phyloP scores from a whole-genome alignment of 2,329 filamentous ascomycete genomes.

The Cercospora nicotianae region DNA sequence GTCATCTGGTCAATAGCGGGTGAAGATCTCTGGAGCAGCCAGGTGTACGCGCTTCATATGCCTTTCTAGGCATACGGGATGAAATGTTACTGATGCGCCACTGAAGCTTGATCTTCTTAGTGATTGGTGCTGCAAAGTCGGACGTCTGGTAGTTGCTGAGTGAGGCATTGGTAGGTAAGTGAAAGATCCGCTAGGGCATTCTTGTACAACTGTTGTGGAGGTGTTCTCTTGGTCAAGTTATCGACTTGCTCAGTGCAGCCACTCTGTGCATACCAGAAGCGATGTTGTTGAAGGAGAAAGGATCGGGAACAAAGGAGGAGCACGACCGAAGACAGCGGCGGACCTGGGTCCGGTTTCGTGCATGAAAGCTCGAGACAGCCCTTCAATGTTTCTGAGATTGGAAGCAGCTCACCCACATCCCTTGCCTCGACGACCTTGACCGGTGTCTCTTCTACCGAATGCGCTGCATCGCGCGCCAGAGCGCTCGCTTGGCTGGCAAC shows the following conservation, averaged over 20 bases:
- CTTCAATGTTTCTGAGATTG: background rate
- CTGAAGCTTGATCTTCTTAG: background rate
- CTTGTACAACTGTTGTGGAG: background rate
- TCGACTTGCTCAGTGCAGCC: background rate
- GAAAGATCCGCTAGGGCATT: background rate
- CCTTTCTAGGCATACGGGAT: background rate
- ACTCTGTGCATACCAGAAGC: background rate
- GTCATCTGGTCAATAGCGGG: too few species aligned
- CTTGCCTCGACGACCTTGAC: background rate
- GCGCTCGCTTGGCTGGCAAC: constrained; percentile 34
- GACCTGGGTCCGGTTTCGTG: background rate
- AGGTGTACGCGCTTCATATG: background rate
- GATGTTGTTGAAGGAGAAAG: background rate
- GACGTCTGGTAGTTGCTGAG: background rate
- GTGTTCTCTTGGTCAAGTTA: background rate
- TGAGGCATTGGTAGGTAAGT: background rate
- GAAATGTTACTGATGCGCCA: background rate
- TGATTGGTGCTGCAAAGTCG: background rate
- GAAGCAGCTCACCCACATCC: background rate
- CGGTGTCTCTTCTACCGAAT: constrained; percentile 21
- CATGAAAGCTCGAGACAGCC: background rate
- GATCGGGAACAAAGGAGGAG: background rate
- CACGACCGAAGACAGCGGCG: background rate
- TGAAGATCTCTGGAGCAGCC: background rate
- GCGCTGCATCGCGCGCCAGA: constrained; percentile 37